Evolutionary conservation across 129 eudicot species (phyloP).

Genomic region (Deinandra increscens): DNA sequence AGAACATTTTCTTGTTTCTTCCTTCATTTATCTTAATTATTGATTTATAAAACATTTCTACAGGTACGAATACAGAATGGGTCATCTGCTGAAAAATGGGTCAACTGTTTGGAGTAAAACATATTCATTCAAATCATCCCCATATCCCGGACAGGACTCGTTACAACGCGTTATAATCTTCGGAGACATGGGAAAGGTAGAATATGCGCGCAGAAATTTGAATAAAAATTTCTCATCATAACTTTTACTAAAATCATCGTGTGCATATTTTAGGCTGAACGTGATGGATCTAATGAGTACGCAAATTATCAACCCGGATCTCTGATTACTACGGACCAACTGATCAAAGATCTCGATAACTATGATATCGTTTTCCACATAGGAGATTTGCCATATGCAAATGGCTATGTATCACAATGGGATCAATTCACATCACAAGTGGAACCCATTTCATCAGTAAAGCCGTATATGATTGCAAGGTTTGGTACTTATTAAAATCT

Average conservation of each 20-base stretch:
- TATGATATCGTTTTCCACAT: slow-evolving; percentile 52
- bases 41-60: slow-evolving; percentile 1
- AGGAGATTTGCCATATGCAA: slow-evolving; percentile 52
- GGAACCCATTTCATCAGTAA: slow-evolving; percentile 49
- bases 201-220: too few species aligned
- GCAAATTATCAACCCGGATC: slow-evolving; percentile 45
- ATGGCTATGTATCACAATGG: slow-evolving; percentile 56
- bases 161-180: slow-evolving; percentile 50
- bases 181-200: slow-evolving; percentile 65
- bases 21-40: not conserved
- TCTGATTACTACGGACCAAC: slow-evolving; percentile 43
- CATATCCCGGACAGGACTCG: slow-evolving; percentile 64
- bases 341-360: slow-evolving; percentile 37
- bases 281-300: slow-evolving; percentile 57
- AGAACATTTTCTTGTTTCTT: not conserved
- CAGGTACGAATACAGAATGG: slow-evolving; percentile 61
- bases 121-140: slow-evolving; percentile 58
- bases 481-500: not conserved
- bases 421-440: slow-evolving; percentile 52
- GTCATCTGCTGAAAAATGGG: slow-evolving; percentile 47
- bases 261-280: slow-evolving; percentile 53
- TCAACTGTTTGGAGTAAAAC: slow-evolving; percentile 46
- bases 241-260: too few species aligned
- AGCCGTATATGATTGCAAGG: slow-evolving; percentile 59
- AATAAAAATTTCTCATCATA: too few species aligned